Evolutionary conservation across 2,329 filamentous ascomycete genomes (phyloP).

Genomic region (Bipolaris gigantea): DNA sequence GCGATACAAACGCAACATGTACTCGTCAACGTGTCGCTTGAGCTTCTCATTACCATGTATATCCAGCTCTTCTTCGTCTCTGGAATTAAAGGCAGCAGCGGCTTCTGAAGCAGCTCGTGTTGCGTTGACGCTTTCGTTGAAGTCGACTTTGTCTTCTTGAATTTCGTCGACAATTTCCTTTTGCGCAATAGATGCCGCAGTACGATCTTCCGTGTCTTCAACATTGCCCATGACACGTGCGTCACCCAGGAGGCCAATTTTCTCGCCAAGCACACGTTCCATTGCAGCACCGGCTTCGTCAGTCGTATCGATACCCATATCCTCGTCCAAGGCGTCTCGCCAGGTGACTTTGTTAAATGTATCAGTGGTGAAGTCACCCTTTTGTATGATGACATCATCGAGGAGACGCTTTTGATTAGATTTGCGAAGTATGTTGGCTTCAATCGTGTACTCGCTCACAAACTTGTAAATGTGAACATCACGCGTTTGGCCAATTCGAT

Average conservation of each 20-base stretch:
- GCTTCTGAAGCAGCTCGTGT: constrained; percentile 31
- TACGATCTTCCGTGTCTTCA: constrained; percentile 89
- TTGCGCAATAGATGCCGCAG: constrained; percentile 82
- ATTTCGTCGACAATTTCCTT: constrained; percentile 74
- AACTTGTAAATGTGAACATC: constrained; percentile 94
- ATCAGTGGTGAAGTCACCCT: constrained; percentile 96
- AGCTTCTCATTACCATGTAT: constrained; percentile 21
- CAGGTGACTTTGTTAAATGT: constrained; percentile 81
- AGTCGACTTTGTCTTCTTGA: constrained; percentile 49
- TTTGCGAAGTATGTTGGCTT: constrained; percentile 95
- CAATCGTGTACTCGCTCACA: constrained; percentile 71
- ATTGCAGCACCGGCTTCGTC: constrained; percentile 80
- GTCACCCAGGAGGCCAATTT: constrained; percentile 57
- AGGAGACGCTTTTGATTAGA: constrained; percentile 97
- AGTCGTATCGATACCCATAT: constrained; percentile 39
- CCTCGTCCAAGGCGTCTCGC: constrained; percentile 66
- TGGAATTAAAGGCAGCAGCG: constrained; percentile 9
- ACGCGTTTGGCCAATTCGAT: constrained; percentile 94
- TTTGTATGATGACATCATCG: constrained; percentile 97
- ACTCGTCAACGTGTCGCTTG: constrained; percentile 41
- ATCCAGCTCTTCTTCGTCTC: constrained; percentile 22
- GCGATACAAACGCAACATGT: constrained; percentile 36
- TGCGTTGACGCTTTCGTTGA: constrained; percentile 36
- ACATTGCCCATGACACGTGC: constrained; percentile 80
- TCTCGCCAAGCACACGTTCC: constrained; percentile 77